Evolutionary conservation across 2,329 filamentous ascomycete species (phyloP).

Genomic region (Trichoderma sp.): DNA sequence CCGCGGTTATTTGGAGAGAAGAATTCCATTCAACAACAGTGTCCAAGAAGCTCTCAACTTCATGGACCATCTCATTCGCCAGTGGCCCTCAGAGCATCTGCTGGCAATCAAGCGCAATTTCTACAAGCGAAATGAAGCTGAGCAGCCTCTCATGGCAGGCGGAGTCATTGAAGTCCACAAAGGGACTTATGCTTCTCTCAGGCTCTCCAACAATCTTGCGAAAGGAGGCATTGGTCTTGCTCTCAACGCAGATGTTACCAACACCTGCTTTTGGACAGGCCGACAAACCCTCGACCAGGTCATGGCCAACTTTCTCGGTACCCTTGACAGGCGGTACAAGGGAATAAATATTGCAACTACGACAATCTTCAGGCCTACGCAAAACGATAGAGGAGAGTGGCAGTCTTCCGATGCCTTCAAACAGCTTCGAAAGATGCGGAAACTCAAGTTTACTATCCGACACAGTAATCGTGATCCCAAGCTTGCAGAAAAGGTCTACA

Average conservation of each 20-base stretch:
- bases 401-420: constrained; percentile 52
- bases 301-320: constrained; percentile 34
- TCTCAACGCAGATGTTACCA: constrained; percentile 87
- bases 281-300: constrained; percentile 40
- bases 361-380: constrained; percentile 36
- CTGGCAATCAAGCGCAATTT: constrained; percentile 78
- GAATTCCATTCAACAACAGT: constrained; percentile 58
- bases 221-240: constrained; percentile 61
- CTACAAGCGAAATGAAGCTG: constrained; percentile 57
- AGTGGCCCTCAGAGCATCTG: constrained; percentile 67
- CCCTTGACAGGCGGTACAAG: constrained; percentile 31
- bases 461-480: constrained; percentile 45
- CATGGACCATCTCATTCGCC: constrained; percentile 82
- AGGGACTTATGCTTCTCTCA: constrained; percentile 83
- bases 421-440: constrained; percentile 51
- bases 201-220: constrained; percentile 59
- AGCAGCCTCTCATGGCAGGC: constrained; percentile 53
- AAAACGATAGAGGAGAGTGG: constrained; percentile 26
- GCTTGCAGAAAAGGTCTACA: constrained; percentile 46
- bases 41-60: constrained; percentile 85
- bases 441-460: constrained; percentile 54
- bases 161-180: constrained; percentile 74
- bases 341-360: constrained; percentile 29
- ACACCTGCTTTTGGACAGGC: constrained; percentile 78
- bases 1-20: constrained; percentile 60